phyloP scores from a whole-genome alignment of 305 asterid species.

The Solanum aculeatissimum region DNA sequence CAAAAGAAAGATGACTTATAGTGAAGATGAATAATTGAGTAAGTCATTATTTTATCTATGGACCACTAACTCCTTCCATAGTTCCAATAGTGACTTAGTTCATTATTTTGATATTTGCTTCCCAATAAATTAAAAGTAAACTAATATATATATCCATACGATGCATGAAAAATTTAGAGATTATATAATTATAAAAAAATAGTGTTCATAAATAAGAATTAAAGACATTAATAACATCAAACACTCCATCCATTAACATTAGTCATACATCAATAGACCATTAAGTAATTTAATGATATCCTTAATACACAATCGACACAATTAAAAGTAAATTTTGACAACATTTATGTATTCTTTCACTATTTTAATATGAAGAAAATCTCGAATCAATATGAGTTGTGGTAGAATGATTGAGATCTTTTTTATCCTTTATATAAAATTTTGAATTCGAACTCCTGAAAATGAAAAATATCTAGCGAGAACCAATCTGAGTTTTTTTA shows the following conservation, averaged over 20 bases:
- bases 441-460: fast-evolving
- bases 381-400: neutral
- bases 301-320: too few species aligned
- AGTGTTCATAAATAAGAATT: too few species aligned
- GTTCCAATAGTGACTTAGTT: neutral
- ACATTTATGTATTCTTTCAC: neutral
- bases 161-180: too few species aligned
- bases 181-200: too few species aligned
- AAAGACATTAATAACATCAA: too few species aligned
- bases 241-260: too few species aligned
- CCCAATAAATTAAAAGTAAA: neutral
- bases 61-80: neutral
- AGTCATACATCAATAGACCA: too few species aligned
- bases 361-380: neutral
- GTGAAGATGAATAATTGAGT: neutral
- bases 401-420: neutral
- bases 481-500: neutral
- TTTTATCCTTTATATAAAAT: neutral
- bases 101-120: neutral
- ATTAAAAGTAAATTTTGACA: neutral
- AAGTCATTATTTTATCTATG: neutral
- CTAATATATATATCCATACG: too few species aligned
- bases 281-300: too few species aligned
- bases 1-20: neutral
- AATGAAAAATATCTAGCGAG: neutral